Percentiles rank a stretch among this genome's conserved stretches.
phyloP scores from a whole-genome alignment of 805 yeast genomes.

The Candida palmyrensis region DNA sequence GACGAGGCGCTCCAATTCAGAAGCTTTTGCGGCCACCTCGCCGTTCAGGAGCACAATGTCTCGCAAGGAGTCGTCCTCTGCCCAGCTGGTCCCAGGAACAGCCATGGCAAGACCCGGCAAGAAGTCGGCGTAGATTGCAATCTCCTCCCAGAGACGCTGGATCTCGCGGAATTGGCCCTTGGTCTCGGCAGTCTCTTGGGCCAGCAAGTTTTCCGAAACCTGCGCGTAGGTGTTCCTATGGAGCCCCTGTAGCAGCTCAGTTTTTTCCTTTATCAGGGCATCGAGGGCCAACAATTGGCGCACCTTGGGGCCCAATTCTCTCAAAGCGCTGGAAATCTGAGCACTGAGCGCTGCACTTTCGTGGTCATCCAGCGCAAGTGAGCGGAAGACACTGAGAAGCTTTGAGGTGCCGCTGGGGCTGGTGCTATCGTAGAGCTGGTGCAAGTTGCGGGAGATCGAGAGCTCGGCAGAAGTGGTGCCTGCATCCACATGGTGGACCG shows the following conservation, averaged over 20 bases:
- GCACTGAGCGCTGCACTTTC: neutral
- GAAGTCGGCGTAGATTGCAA: slow-evolving; percentile 1
- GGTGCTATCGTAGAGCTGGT: neutral
- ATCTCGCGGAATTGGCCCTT: slow-evolving; percentile 2
- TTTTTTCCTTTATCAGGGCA: neutral
- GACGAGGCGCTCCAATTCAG: neutral
- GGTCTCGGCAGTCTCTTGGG: neutral
- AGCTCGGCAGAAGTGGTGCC: neutral
- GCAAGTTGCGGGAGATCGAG: neutral
- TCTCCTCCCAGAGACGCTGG: neutral
- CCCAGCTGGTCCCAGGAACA: slow-evolving; percentile 28
- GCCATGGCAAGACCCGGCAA: slow-evolving; percentile 1
- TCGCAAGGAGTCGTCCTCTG: slow-evolving; percentile 18
- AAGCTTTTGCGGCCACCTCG: slow-evolving; percentile 6
- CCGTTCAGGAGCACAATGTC: slow-evolving; percentile 24
- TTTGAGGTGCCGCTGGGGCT: too few relatives aligned
- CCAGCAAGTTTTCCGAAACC: neutral
- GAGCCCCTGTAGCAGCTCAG: neutral
- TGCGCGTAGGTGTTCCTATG: too few relatives aligned
- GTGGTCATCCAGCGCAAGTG: neutral
- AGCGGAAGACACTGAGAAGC: neutral
- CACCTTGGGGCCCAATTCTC: neutral
- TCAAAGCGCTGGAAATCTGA: neutral
- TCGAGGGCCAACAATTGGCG: neutral
- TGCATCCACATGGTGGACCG: slow-evolving; percentile 17